Conservation (phyloP, 192 early-diverging fungal species). For the Geranomyces variabilis region DNA sequence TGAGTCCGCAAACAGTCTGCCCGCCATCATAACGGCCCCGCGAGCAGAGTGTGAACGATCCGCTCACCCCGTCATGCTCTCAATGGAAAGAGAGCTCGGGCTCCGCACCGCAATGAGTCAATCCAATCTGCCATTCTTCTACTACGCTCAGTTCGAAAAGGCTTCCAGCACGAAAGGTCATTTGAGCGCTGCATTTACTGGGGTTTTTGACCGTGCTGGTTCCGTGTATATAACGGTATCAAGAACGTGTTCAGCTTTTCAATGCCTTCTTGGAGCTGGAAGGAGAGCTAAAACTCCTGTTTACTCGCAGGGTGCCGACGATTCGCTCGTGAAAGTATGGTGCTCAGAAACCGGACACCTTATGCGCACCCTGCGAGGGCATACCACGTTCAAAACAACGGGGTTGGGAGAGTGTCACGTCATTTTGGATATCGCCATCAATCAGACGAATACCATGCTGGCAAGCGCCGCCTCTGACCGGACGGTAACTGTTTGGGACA, state of each 20-base stretch:
- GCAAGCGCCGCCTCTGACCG: slow-evolving; percentile 78
- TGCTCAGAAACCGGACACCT: slow-evolving; percentile 76
- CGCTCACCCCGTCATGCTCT: too few relatives aligned
- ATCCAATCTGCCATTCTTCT: not conserved
- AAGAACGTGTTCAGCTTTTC: not conserved
- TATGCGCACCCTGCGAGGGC: slow-evolving; percentile 81
- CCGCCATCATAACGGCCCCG: too few relatives aligned
- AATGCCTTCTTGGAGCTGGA: not conserved
- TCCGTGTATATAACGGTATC: slow-evolving; percentile 71
- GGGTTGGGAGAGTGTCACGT: slow-evolving; percentile 42
- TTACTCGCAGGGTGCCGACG: slow-evolving; percentile 73
- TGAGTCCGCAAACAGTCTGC: not conserved
- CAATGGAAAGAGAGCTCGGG: too few relatives aligned
- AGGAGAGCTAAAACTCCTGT: not conserved
- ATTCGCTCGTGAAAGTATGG: slow-evolving; percentile 85
- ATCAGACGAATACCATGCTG: slow-evolving; percentile 75
- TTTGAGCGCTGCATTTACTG: slow-evolving; percentile 73
- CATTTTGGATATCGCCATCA: slow-evolving; percentile 78
- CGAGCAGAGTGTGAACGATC: too few relatives aligned
- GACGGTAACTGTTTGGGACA: slow-evolving; percentile 76
- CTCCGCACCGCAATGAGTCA: too few relatives aligned
- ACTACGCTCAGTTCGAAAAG: slow-evolving; percentile 37
- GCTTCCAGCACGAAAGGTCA: slow-evolving; percentile 74
- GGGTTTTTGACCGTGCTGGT: slow-evolving; percentile 75
- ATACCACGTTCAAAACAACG: slow-evolving; percentile 41